Evolutionary conservation across 164 flowering plant species (phyloP).

Genomic region (Euptelea pleiosperma): DNA sequence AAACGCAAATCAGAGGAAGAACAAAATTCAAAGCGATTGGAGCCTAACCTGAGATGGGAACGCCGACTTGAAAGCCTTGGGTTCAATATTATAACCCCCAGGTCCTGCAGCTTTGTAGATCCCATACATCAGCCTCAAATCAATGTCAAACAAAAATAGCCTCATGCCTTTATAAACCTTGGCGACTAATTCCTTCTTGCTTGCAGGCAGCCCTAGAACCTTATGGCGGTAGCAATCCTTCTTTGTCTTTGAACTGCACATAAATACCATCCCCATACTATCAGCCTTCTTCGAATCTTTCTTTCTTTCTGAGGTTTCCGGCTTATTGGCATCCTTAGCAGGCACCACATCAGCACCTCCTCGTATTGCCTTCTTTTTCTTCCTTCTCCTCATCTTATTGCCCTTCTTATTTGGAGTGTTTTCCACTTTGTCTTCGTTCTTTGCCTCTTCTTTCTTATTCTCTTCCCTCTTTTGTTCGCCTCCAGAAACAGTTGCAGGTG

Average conservation of each 20-base stretch:
- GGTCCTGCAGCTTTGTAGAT: conserved; percentile 56
- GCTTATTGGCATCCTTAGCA: conserved; percentile 15
- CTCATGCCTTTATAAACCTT: conserved; percentile 50
- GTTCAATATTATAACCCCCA: conserved; percentile 55
- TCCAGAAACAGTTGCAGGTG: neutral
- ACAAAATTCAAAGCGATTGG: neutral
- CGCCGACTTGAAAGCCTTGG: conserved; percentile 53
- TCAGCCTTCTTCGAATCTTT: conserved; percentile 25
- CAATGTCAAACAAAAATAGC: conserved; percentile 54
- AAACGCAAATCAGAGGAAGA: neutral
- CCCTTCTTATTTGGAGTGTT: neutral
- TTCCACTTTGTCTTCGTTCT: conserved; percentile 12
- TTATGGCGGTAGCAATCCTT: conserved; percentile 49
- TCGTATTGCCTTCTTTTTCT: conserved; percentile 1
- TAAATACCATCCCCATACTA: conserved; percentile 53
- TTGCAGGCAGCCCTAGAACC: conserved; percentile 53
- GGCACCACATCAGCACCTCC: conserved; percentile 3
- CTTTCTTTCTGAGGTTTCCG: conserved; percentile 23
- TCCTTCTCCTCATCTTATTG: conserved; percentile 9
- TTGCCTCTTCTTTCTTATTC: conserved; percentile 9
- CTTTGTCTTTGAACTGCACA: conserved; percentile 62
- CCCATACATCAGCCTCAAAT: conserved; percentile 54
- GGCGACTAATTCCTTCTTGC: conserved; percentile 42
- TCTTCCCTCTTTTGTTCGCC: conserved; percentile 1
- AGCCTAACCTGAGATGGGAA: conserved; percentile 57